Conservation (phyloP, 169 alveolate genomes). For the Cryptosporidium meleagridis region DNA sequence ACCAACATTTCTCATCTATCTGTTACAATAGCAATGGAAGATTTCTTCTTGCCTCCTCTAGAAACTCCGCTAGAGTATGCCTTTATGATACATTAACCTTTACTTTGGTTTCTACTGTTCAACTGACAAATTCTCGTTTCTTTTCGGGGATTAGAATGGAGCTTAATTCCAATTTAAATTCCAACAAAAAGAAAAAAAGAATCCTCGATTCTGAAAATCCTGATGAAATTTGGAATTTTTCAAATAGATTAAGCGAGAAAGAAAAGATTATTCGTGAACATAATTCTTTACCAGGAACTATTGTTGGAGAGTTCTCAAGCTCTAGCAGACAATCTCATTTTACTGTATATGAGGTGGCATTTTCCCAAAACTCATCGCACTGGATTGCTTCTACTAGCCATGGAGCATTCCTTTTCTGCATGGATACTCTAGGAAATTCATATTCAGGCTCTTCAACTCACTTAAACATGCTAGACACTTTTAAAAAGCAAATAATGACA, state of each 20-base stretch:
- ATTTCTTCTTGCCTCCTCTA: slow-evolving; percentile 79
- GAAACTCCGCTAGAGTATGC: slow-evolving; percentile 82
- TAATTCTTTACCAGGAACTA: slow-evolving; percentile 80
- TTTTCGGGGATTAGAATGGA: slow-evolving; percentile 79
- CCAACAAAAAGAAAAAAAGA: slow-evolving; percentile 28
- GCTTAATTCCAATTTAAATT: slow-evolving; percentile 78
- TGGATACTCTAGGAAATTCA: slow-evolving; percentile 73
- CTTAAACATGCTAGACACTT: slow-evolving; percentile 72
- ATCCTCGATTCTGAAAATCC: slow-evolving; percentile 61
- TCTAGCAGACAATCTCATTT: slow-evolving; percentile 67
- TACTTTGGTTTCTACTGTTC: slow-evolving; percentile 75
- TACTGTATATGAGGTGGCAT: slow-evolving; percentile 67
- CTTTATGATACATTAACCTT: slow-evolving; percentile 80
- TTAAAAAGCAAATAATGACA: slow-evolving; percentile 84
- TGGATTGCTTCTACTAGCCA: slow-evolving; percentile 82
- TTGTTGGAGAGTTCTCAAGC: slow-evolving; percentile 76
- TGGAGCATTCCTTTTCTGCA: slow-evolving; percentile 76
- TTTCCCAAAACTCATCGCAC: slow-evolving; percentile 78
- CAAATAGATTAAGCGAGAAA: slow-evolving; percentile 73
- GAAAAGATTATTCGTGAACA: slow-evolving; percentile 79
- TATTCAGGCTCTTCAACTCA: slow-evolving; percentile 75
- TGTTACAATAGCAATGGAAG: slow-evolving; percentile 81
- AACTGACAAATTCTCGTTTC: slow-evolving; percentile 79
- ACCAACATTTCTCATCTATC: slow-evolving; percentile 82
- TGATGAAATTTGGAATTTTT: slow-evolving; percentile 30